Percentiles rank a stretch among this genome's conserved stretches.
These are phyloP conservation scores for Apiotrichum sp. DNA, from an alignment of 1,284 basidiomycete species.

Conservation along the genomic window DNA sequence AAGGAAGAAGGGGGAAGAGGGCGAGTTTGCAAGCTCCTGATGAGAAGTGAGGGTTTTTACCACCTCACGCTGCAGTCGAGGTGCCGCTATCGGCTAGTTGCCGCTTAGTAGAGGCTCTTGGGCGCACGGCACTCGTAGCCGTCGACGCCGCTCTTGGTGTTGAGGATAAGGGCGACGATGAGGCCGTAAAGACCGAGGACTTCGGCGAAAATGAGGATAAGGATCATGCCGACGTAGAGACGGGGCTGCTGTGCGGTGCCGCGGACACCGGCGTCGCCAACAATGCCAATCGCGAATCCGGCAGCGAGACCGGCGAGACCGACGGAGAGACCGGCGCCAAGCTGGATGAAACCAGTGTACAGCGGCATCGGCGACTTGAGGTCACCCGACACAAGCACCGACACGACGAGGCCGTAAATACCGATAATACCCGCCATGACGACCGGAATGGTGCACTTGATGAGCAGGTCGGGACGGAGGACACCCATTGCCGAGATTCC, in stretches of 20 bases:
- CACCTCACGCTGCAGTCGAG: too few species aligned
- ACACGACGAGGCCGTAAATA: slow-evolving; percentile 91
- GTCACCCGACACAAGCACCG: slow-evolving; percentile 79
- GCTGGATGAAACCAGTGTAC: slow-evolving; percentile 79
- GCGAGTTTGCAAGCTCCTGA: too few species aligned
- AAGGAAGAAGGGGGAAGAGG: not conserved
- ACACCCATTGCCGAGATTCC: slow-evolving; percentile 99
- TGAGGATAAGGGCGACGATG: slow-evolving; percentile 55
- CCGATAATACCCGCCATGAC: slow-evolving; percentile 99
- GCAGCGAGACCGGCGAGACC: slow-evolving; percentile 84
- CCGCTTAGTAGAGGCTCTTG: not conserved
- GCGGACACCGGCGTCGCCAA: slow-evolving; percentile 89
- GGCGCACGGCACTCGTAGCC: slow-evolving; percentile 23
- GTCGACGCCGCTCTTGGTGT: slow-evolving; percentile 46
- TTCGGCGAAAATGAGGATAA: slow-evolving; percentile 90
- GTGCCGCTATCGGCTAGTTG: too few species aligned
- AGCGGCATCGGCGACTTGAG: slow-evolving; percentile 56
- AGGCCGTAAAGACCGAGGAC: slow-evolving; percentile 63
- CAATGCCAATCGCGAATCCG: slow-evolving; percentile 88
- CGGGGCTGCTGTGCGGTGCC: slow-evolving; percentile 86
- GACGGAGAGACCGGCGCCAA: slow-evolving; percentile 75
- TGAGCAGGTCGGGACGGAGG: slow-evolving; percentile 87
- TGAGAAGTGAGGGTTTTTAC: not conserved
- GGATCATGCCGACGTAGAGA: slow-evolving; percentile 75
- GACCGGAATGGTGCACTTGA: slow-evolving; percentile 93